These are phyloP conservation scores for Mycosarcoma maydis DNA, from an alignment of 1,284 basidiomycete genomes.

Conservation along the genomic window DNA sequence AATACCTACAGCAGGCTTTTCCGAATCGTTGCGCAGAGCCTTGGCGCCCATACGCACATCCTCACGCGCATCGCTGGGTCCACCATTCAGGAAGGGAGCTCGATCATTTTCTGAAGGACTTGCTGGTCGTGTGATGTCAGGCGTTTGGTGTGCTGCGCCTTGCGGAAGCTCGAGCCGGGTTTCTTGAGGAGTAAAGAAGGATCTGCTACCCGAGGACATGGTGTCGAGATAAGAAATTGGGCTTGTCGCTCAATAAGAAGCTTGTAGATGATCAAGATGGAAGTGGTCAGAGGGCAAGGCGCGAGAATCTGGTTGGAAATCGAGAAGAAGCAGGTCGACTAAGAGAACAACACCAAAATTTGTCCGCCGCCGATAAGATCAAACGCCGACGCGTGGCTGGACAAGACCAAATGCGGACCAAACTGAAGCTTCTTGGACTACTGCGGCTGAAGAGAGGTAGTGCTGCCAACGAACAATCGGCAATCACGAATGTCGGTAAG, in stretches of 20 bases:
- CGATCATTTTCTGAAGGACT: slow-evolving; percentile 49
- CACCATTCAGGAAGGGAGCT: slow-evolving; percentile 40
- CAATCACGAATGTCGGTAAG: too few relatives aligned
- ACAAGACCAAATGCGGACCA: not conserved
- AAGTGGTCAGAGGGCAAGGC: slow-evolving; percentile 3
- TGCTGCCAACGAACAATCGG: too few relatives aligned
- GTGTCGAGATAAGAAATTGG: not conserved
- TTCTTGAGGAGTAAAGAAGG: slow-evolving; percentile 49
- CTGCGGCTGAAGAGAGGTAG: too few relatives aligned
- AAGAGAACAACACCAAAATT: slow-evolving; percentile 12
- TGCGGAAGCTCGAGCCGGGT: slow-evolving; percentile 42
- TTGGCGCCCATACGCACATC: slow-evolving; percentile 48
- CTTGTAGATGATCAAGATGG: slow-evolving; percentile 1
- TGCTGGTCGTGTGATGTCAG: slow-evolving; percentile 39
- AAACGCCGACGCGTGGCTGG: not conserved
- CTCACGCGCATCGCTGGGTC: slow-evolving; percentile 23
- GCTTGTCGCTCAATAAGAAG: not conserved
- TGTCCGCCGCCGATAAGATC: not conserved
- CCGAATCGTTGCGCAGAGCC: slow-evolving; percentile 20
- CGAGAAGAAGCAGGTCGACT: not conserved
- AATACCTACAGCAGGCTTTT: slow-evolving; percentile 41
- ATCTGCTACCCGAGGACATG: slow-evolving; percentile 45
- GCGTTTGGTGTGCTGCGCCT: slow-evolving; percentile 30
- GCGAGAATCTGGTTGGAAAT: not conserved
- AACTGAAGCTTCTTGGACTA: not conserved